Evolutionary conservation across 192 early-diverging fungal genomes (phyloP), one percentile per base, ranked within the genome.

Genomic region (Backusella westeae): DNA sequence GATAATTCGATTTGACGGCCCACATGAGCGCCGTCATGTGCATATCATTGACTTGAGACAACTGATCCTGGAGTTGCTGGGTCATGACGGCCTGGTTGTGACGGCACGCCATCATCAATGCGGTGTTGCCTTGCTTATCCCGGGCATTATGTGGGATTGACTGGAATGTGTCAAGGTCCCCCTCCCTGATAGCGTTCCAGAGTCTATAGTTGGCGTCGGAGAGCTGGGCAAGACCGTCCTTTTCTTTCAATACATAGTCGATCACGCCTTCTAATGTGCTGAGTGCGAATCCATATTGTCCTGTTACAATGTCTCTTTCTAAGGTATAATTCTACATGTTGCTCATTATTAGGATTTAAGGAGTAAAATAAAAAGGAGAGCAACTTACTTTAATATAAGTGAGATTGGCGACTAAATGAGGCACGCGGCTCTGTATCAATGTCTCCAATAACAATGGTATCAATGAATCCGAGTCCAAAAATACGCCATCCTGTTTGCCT

Each of bases 251-350:
- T 12, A 87, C 76, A 42, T 87, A 87, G 6, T 80, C 81, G 2
- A 84, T 72, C 9, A 87, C 84, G 0, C 82, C 85, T 39, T 87
- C 86, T 44, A 87, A 56, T 3, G 86, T 85, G n/a, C 81, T 84
- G 14, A 87, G 82, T 9, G 84, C 80, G 53, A 82, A 87, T 5
- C 86, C 86, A 42, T 84, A 85, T 67, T 81, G 71, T 15, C 86
- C 86, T 12, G 73, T 67, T 6, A 76, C 53, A 5, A 84, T 67
- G 41, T 87, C 79, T 32, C 75, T 78, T 35, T 84, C 81, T 23
- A 85, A 78, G 1, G 83, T 74, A 74, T 81, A 87, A 42, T 87
- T 84, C 72, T 73, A 59, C 35, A n/a, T n/a, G 6, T 41, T 44
- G 35, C 15, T 71, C 10, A 69, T 71, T 42, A 29, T 4, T 14